Conservation (phyloP, 2,329 filamentous ascomycete genomes). For the Calonectria naviculata region DNA sequence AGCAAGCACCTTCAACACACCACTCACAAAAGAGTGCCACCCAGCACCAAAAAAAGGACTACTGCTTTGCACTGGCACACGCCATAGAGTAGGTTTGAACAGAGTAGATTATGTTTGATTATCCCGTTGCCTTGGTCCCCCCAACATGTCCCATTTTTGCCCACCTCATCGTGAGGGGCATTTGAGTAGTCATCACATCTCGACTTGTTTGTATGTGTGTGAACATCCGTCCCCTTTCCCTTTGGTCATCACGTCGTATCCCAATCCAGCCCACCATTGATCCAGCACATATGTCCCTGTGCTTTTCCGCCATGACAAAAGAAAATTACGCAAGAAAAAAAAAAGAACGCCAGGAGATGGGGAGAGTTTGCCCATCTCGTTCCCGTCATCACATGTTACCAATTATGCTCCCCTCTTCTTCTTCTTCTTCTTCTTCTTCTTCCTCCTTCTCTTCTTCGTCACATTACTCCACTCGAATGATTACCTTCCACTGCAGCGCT, state of each 20-base stretch:
- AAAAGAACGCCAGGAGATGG: slow-evolving; percentile 14
- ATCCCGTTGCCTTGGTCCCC: not conserved
- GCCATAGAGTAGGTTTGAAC: too few relatives aligned
- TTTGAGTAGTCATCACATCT: slow-evolving; percentile 5
- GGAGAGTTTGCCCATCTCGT: not conserved
- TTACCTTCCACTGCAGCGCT: slow-evolving; percentile 75
- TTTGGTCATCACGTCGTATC: slow-evolving; percentile 17
- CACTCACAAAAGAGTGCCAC: too few relatives aligned
- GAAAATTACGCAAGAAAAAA: not conserved
- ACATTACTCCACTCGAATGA: slow-evolving; percentile 68
- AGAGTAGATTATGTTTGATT: not conserved
- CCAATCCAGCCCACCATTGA: not conserved
- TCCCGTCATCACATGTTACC: not conserved
- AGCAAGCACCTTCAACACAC: too few relatives aligned
- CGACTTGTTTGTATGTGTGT: too few relatives aligned
- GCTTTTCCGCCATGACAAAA: not conserved
- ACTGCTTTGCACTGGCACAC: too few relatives aligned
- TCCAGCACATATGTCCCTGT: slow-evolving; percentile 8
- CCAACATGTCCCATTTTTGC: not conserved
- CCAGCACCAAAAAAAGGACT: too few relatives aligned
- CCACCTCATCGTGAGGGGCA: not conserved
- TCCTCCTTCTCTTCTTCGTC: not conserved
- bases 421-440: not conserved
- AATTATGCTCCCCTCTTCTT: slow-evolving; percentile 7
- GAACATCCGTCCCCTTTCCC: not conserved